phyloP scores from a whole-genome alignment of 2,329 filamentous ascomycete species.

The Talaromyces piceae region DNA sequence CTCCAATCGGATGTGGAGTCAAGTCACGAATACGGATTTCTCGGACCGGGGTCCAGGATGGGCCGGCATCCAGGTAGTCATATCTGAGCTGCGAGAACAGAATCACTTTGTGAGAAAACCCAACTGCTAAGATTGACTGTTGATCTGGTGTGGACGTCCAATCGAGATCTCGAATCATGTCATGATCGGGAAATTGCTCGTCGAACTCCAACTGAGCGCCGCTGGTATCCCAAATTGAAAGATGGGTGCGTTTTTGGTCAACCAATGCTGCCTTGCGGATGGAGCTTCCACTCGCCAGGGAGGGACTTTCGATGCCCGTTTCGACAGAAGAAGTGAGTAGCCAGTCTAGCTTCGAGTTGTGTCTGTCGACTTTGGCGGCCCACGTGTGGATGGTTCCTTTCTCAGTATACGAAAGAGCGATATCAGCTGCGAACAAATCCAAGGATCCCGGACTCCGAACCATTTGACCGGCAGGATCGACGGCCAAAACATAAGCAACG shows the following conservation, averaged over 20 bases:
- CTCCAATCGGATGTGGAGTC: conserved; percentile 84
- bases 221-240: conserved; percentile 88
- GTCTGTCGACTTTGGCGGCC: conserved; percentile 66
- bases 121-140: conserved; percentile 85
- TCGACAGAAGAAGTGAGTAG: conserved; percentile 73
- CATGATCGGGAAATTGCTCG: conserved; percentile 63
- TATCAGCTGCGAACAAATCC: conserved; percentile 77
- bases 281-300: conserved; percentile 75
- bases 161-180: conserved; percentile 77
- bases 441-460: conserved; percentile 68
- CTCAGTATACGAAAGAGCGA: conserved; percentile 76
- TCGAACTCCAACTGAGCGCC: conserved; percentile 75
- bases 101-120: conserved; percentile 77
- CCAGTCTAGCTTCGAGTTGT: conserved; percentile 64
- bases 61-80: conserved; percentile 79
- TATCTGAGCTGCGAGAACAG: conserved; percentile 82
- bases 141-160: conserved; percentile 89
- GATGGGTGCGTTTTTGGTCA: conserved; percentile 60
- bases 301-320: conserved; percentile 64
- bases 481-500: conserved; percentile 60
- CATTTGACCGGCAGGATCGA: conserved; percentile 74
- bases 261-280: conserved; percentile 82
- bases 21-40: conserved; percentile 74
- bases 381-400: conserved; percentile 72
- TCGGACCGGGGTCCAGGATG: conserved; percentile 80